Evolutionary conservation across 805 yeast genomes (phyloP).

Genomic region (Saccharomycopsis javanensis): DNA sequence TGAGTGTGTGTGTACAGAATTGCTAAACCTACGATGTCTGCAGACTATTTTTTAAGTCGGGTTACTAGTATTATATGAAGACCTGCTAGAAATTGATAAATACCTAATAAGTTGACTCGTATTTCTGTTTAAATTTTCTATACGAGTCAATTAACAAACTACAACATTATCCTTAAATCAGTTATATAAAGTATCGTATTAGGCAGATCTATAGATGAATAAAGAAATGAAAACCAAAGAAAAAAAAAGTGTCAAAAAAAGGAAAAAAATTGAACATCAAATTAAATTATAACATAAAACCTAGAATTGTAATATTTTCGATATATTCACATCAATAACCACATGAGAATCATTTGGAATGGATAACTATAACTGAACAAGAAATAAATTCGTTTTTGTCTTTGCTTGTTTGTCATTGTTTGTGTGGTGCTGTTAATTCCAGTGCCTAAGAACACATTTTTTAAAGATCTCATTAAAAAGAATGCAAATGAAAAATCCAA

Average conservation of each 20-base stretch:
- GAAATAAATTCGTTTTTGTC: conserved; percentile 19
- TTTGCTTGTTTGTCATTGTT: conserved; percentile 17
- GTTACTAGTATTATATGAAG: too few species aligned
- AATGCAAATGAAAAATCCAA: conserved; percentile 20
- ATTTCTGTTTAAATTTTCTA: too few species aligned
- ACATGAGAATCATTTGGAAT: conserved; percentile 20
- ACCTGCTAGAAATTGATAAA: too few species aligned
- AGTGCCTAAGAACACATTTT: conserved; percentile 17
- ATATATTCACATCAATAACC: conserved; percentile 9
- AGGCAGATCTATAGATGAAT: background rate
- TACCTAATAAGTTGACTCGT: too few species aligned
- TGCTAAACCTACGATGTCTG: too few species aligned
- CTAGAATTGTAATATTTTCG: background rate
- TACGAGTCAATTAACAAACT: too few species aligned
- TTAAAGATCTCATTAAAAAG: conserved; percentile 19
- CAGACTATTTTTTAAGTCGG: too few species aligned
- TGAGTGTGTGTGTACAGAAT: too few species aligned
- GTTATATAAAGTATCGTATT: too few species aligned
- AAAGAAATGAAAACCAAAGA: too few species aligned
- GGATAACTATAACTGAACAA: conserved; percentile 18
- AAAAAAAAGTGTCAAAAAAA: background rate
- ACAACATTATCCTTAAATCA: too few species aligned
- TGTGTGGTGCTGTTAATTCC: conserved; percentile 17
- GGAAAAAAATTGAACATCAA: background rate
- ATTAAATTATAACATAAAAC: background rate